These are phyloP conservation scores for Stephanodiscus triporus DNA, from an alignment of 108 stramenopile genomes.

Conservation along the genomic window DNA sequence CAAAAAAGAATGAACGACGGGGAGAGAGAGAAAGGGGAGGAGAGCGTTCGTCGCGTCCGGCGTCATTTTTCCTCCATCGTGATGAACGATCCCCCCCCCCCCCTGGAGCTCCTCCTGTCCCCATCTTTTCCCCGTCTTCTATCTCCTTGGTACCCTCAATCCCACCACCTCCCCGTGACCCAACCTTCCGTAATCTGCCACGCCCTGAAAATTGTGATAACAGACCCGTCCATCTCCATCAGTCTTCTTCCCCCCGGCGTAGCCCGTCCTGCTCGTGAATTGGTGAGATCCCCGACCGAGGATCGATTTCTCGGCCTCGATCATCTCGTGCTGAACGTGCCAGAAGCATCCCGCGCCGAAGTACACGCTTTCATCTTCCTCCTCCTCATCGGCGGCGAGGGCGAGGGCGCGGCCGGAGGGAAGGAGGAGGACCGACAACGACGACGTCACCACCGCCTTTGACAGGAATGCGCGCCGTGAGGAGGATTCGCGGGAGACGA, in stretches of 20 bases:
- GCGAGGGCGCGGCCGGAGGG: neutral
- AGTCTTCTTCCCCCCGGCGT: slow-evolving; percentile 46
- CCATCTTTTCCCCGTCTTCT: too few species aligned
- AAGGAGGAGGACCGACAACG: neutral
- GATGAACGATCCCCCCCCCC: slow-evolving; percentile 75
- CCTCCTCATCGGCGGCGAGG: neutral
- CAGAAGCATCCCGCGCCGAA: slow-evolving; percentile 57
- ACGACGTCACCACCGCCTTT: neutral
- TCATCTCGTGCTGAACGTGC: slow-evolving; percentile 51
- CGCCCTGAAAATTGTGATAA: slow-evolving; percentile 82
- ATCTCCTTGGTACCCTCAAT: slow-evolving; percentile 75
- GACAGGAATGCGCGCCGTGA: too few species aligned
- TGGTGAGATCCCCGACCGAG: slow-evolving; percentile 35
- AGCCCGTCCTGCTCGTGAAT: slow-evolving; percentile 48
- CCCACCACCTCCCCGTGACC: slow-evolving; percentile 92
- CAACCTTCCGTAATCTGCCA: slow-evolving; percentile 87
- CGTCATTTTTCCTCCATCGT: too few species aligned
- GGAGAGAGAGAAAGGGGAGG: too few species aligned
- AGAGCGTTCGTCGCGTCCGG: too few species aligned
- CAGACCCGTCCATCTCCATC: slow-evolving; percentile 71
- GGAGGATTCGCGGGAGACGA: neutral
- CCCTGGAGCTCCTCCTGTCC: too few species aligned
- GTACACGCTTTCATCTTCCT: slow-evolving; percentile 7
- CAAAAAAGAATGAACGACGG: neutral
- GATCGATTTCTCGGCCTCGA: slow-evolving; percentile 36